A percentile compares a stretch with the other conserved stretches of the same genome.
phyloP scores from a whole-genome alignment of 2,329 filamentous ascomycete species.

The Aureobasidium leucospermi region DNA sequence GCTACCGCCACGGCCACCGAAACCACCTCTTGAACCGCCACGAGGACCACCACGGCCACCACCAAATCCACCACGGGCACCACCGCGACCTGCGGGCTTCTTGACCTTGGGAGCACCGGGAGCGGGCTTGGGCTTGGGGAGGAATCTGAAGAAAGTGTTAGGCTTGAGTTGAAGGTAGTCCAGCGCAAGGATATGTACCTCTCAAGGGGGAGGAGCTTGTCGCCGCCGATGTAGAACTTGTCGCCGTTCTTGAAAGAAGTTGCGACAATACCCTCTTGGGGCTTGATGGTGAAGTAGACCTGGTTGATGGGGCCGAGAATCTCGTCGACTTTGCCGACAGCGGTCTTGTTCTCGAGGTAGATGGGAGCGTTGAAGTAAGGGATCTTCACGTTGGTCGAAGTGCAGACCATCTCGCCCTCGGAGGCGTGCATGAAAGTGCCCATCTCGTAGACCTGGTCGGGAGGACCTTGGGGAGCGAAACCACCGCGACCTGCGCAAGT shows the following conservation, averaged over 20 bases:
- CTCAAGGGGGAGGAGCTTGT: constrained; percentile 91
- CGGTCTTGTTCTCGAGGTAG: constrained; percentile 87
- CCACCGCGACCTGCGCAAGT: constrained; percentile 13
- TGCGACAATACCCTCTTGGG: constrained; percentile 90
- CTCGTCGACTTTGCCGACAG: constrained; percentile 91
- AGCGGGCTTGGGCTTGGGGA: constrained; percentile 80
- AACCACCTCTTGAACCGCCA: constrained; percentile 48
- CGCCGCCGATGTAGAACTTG: constrained; percentile 91
- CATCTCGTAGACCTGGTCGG: constrained; percentile 55
- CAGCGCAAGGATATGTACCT: constrained; percentile 42
- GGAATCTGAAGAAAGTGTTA: constrained; percentile 52
- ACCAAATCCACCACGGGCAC: constrained; percentile 28
- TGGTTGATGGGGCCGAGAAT: constrained; percentile 96
- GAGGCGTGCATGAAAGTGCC: constrained; percentile 88
- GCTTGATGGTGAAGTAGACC: constrained; percentile 97
- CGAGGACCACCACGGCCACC: constrained; percentile 31
- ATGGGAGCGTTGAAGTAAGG: constrained; percentile 99
- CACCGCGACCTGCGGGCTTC: constrained; percentile 53
- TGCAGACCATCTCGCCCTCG: constrained; percentile 97
- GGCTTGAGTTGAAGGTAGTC: constrained; percentile 1
- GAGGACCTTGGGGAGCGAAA: constrained; percentile 11
- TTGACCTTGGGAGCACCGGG: constrained; percentile 61
- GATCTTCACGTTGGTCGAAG: constrained; percentile 88
- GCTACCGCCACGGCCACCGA: constrained; percentile 42
- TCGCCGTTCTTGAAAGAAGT: constrained; percentile 91